Base-by-base conservation (phyloP, 805 yeast genomes). In the Metschnikowia lochheadii region DNA sequence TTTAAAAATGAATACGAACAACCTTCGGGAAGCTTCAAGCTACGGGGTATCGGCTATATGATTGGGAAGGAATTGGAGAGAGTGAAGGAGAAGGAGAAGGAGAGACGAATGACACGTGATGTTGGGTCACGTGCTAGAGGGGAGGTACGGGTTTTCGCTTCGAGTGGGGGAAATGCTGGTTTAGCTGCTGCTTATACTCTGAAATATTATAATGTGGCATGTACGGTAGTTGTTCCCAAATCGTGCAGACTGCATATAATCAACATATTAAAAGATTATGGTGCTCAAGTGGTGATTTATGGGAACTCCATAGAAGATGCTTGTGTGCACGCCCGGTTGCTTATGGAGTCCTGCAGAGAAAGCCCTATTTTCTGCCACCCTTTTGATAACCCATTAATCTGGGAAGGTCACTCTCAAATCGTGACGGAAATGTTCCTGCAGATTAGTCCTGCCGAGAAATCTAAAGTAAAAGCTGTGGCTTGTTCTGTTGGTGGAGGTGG, bases 401-500 rank as follows among this genome's bases (percentile, higher is more conserved):
- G 84, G 84, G 76, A 78, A 49, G 84, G 84, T 20, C 83, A 80
- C 57, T 64, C 82, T 0, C 40, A 48, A 4, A 54, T 70, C 14
- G 57, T 70, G 3, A 62, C 58, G 18, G 84, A 72, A 53, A 66
- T 79, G 11, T 67, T 69, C 37, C 56, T 56, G 7, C 70, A 68
- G 47, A 49, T 70, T 20, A 38, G 57, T 2, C 40, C 44, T 1
- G 49, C 61, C 11, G 67, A 62, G 8, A 43, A 44, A 7, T 5
- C 41, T 6, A 57, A 63, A 3, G 51, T 80, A 20, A 75, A 70
- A 53, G 82, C 77, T 0, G 67, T 79, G 31, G 78, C 77, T 1
- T 78, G 83, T 58, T 78, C 82, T 20, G 74, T 79, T 41, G 84
- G 84, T 6, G 84, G 84, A 6, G 84, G 84, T 14, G 84, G 84